Percentiles rank a stretch among this genome's conserved stretches.
Conservation (phyloP, 306 rosid genomes). For the Urtica urens region DNA sequence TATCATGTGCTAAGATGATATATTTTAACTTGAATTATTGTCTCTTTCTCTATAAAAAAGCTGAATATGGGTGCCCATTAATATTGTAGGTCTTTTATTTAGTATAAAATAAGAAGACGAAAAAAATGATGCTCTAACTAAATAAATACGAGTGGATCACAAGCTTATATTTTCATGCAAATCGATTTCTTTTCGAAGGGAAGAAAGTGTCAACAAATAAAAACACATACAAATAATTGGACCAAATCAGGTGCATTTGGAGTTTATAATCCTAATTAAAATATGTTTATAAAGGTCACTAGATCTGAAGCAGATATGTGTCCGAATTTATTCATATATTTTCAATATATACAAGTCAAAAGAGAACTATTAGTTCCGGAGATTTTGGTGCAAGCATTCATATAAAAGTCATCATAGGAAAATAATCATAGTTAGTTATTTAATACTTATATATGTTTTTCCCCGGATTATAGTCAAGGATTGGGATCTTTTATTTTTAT, state of each 20-base stretch:
- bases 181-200: background rate
- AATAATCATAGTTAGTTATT: constrained; percentile 12
- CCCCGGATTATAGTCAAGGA: constrained; percentile 18
- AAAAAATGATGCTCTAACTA: background rate
- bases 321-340: background rate
- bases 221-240: background rate
- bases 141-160: constrained; percentile 1
- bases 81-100: background rate
- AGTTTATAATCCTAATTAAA: constrained; percentile 6
- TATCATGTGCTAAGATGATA: constrained; percentile 23
- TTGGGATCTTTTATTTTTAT: background rate
- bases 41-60: background rate
- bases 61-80: constrained; percentile 8
- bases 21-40: constrained; percentile 7
- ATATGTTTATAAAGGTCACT: background rate
- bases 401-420: constrained; percentile 9
- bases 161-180: background rate
- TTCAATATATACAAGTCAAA: constrained; percentile 6
- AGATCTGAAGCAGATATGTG: constrained; percentile 11
- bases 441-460: background rate
- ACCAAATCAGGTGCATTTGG: constrained; percentile 18
- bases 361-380: constrained; percentile 18
- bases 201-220: constrained; percentile 5
- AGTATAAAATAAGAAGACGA: background rate
- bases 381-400: constrained; percentile 6